Evolutionary conservation across 2,329 filamentous ascomycete species (phyloP).

Genomic region (Pseudopyrenochaeta lycopersici): DNA sequence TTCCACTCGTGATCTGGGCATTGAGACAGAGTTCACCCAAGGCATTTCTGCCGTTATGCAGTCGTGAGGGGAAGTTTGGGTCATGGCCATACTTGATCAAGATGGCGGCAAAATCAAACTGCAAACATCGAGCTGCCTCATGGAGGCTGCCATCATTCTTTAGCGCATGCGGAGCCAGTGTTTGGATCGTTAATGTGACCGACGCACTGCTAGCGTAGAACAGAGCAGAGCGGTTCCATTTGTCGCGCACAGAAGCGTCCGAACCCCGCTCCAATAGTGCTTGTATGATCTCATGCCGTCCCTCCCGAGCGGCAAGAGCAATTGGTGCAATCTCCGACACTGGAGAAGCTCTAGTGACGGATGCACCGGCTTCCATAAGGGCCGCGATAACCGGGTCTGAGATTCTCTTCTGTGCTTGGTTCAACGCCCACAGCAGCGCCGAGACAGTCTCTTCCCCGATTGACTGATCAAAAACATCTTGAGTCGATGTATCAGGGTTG

Average conservation of each 20-base stretch:
- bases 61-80: constrained; percentile 69
- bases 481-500: constrained; percentile 53
- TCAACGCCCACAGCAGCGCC: constrained; percentile 68
- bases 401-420: constrained; percentile 70
- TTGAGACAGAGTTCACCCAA: constrained; percentile 71
- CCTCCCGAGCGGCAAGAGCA: constrained; percentile 66
- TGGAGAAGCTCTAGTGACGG: constrained; percentile 65
- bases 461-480: constrained; percentile 56
- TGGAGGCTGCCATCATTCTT: constrained; percentile 73
- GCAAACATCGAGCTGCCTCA: constrained; percentile 68
- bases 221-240: constrained; percentile 66
- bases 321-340: constrained; percentile 65
- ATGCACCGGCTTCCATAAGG: constrained; percentile 65
- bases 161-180: constrained; percentile 65
- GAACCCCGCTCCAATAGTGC: constrained; percentile 66
- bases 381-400: constrained; percentile 67
- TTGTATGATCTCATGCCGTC: constrained; percentile 66
- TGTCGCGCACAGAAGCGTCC: constrained; percentile 67
- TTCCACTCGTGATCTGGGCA: constrained; percentile 56
- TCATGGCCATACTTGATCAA: constrained; percentile 69
- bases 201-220: constrained; percentile 64
- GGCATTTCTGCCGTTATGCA: constrained; percentile 70
- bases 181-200: constrained; percentile 39
- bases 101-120: constrained; percentile 64
- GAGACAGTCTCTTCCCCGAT: constrained; percentile 65